Evolutionary conservation across 2,329 filamentous ascomycete species (phyloP).

Genomic region (Talaromyces rugulosus): DNA sequence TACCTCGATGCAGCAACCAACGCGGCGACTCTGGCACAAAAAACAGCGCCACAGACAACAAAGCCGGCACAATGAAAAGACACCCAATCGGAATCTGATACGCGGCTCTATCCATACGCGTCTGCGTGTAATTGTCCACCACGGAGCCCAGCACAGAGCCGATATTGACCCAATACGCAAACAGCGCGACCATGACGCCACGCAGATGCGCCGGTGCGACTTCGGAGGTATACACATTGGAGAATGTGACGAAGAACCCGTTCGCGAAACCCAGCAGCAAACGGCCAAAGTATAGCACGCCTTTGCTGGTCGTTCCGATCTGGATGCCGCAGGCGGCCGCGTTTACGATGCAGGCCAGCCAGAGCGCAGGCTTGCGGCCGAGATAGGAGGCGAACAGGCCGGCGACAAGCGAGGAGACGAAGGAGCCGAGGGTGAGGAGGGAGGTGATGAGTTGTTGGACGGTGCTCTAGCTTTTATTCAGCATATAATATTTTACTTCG

Average conservation of each 20-base stretch:
- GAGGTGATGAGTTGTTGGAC: slow-evolving; percentile 54
- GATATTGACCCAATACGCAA: slow-evolving; percentile 32
- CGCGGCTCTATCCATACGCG: slow-evolving; percentile 25
- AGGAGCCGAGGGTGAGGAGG: slow-evolving; percentile 49
- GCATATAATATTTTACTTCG: neutral
- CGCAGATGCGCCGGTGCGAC: slow-evolving; percentile 45
- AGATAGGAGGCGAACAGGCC: slow-evolving; percentile 47
- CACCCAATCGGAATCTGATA: slow-evolving; percentile 22
- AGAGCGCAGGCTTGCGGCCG: slow-evolving; percentile 44
- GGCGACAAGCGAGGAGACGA: slow-evolving; percentile 47
- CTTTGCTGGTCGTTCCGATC: slow-evolving; percentile 37
- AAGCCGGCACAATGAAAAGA: slow-evolving; percentile 19
- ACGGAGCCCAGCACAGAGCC: slow-evolving; percentile 16
- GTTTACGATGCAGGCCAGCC: slow-evolving; percentile 46
- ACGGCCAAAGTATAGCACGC: slow-evolving; percentile 44
- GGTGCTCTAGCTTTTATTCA: slow-evolving; percentile 30
- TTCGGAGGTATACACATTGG: slow-evolving; percentile 48
- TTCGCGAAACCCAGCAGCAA: slow-evolving; percentile 43
- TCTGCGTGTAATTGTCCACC: slow-evolving; percentile 23
- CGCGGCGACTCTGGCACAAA: slow-evolving; percentile 24
- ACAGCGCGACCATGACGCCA: slow-evolving; percentile 47
- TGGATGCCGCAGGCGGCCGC: slow-evolving; percentile 43
- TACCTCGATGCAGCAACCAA: slow-evolving; percentile 20
- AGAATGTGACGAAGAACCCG: slow-evolving; percentile 45
- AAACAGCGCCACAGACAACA: slow-evolving; percentile 19